These are phyloP conservation scores for Atalantia buxifolia DNA, from an alignment of 345 rosid genomes.

Conservation along the genomic window DNA sequence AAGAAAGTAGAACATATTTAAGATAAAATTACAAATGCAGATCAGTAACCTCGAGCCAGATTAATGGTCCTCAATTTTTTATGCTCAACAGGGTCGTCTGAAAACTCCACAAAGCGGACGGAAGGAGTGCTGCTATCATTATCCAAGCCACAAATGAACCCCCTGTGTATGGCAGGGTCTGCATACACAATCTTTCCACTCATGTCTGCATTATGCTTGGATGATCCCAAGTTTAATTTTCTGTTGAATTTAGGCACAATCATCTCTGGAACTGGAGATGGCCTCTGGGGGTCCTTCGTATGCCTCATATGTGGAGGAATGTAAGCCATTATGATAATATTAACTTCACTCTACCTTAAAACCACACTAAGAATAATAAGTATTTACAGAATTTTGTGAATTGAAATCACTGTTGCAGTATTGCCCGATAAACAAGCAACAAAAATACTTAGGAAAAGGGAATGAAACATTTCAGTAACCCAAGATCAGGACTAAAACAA, in stretches of 20 bases:
- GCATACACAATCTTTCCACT: constrained; percentile 12
- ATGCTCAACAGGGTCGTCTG: background rate
- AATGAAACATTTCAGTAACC: background rate
- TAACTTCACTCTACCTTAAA: background rate
- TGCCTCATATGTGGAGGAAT: constrained; percentile 30
- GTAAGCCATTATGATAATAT: constrained; percentile 16
- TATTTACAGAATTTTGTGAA: background rate
- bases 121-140: constrained; percentile 10
- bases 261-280: constrained; percentile 11
- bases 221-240: constrained; percentile 5
- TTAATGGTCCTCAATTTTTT: background rate
- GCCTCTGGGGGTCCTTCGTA: background rate
- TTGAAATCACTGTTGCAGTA: background rate
- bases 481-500: background rate
- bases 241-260: background rate
- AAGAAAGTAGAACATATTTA: background rate
- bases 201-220: background rate
- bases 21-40: background rate
- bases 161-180: constrained; percentile 12
- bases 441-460: background rate
- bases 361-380: background rate
- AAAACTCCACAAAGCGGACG: constrained; percentile 15
- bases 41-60: constrained; percentile 6
- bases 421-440: background rate
- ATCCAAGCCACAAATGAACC: constrained; percentile 18